Evolutionary conservation across 106 monocot genomes (phyloP).

Genomic region (Narthecium ossifragum): DNA sequence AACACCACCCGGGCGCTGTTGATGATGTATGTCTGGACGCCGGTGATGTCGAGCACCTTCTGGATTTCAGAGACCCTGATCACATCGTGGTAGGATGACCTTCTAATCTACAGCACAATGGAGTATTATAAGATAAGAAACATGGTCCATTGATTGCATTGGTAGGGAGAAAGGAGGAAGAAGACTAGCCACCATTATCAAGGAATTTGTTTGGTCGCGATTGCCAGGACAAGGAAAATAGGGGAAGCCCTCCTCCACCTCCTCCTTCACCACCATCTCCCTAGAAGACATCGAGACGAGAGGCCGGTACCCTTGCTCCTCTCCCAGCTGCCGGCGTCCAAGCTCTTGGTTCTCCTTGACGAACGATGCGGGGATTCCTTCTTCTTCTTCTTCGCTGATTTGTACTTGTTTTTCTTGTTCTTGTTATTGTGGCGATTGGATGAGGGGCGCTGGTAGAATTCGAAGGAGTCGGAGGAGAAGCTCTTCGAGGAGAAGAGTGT

Average conservation of each 20-base stretch:
- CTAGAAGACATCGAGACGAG: conserved; percentile 24
- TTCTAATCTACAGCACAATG: conserved; percentile 43
- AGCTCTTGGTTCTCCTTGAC: not conserved
- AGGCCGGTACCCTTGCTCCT: conserved; percentile 38
- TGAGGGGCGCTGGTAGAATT: conserved; percentile 39
- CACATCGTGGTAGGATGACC: conserved; percentile 96
- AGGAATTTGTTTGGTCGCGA: no score
- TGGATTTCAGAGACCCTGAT: conserved; percentile 85
- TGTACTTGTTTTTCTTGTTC: not conserved
- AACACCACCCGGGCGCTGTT: conserved; percentile 93
- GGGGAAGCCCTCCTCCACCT: no score
- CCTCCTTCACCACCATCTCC: no score
- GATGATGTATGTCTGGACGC: conserved; percentile 86
- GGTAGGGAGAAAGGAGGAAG: no score
- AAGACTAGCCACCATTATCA: no score
- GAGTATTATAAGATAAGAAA: not conserved
- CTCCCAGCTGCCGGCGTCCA: not conserved
- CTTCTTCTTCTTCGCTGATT: conserved; percentile 1
- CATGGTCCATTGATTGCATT: not conserved
- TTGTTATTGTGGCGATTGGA: not conserved
- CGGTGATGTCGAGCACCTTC: conserved; percentile 70
- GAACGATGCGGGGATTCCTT: not conserved
- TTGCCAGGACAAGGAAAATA: no score
- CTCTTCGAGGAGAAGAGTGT: conserved; percentile 60
- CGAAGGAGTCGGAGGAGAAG: conserved; percentile 74